Base-by-base conservation (phyloP, 169 alveolate genomes). In the Eimeria acervulina region DNA sequence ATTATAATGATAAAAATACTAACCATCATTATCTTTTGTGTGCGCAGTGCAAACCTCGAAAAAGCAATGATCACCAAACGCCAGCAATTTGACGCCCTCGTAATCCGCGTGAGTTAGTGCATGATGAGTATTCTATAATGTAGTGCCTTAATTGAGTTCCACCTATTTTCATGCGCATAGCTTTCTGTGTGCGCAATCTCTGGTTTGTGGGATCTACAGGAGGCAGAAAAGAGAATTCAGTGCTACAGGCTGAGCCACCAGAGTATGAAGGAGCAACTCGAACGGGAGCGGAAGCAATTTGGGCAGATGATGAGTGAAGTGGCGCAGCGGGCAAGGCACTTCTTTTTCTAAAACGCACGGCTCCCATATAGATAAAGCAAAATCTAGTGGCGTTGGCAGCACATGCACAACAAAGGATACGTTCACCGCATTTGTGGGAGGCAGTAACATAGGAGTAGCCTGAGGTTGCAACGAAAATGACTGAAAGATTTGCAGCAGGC, bases 171-270 rank as follows among this genome's bases (percentile, higher is more conserved):
- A 33, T 40, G 33, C 33, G 17, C 2, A 63, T 26, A 36, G 38
- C 52, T 72, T 36, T 36, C 52, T 33, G 31, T 19, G 6, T 63
- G 38, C 17, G 74, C 85, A 74, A 4, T 40, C 2, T n/a, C 5
- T 74, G 55, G 28, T 23, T 74, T 26, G 38, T 38, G 85, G 55
- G 31, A 38, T 17, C 33, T 40, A 33, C 93, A 85, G 93, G 93
- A 85, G 42, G 93, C 93, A 8, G 93, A 85, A 70, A 85, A 85
- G 59, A 52, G 93, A 38, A 38, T 85, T n/a, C 93, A 85, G 80
- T 85, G 93, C 61, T 85, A 85, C 59, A 55, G 93, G 61, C 81
- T 85, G 31, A 85, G 93, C 80, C 93, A 85, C 80, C 93, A 85
- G 80, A 59, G 52, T 17, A 85, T 85, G 93, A 85, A 85, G 80